Evolutionary conservation across 768 basidiomycete genomes (phyloP).

Genomic region (Stropharia rugosoannulata): DNA sequence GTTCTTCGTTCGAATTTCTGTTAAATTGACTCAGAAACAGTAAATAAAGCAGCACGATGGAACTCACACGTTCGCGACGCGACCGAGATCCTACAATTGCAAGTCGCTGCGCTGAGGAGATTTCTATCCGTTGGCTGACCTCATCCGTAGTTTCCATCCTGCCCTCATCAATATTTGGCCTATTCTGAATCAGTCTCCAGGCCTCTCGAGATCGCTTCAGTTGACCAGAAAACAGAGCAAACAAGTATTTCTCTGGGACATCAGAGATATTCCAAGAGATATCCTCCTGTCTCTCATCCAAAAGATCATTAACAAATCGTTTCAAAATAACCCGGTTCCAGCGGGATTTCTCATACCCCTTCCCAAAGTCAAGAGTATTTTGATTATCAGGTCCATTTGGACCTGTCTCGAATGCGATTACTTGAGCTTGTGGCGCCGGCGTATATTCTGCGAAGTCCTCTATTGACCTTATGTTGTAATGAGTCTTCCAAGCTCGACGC

Average conservation of each 20-base stretch:
- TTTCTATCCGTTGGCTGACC: background rate
- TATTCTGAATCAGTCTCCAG: background rate
- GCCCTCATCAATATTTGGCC: background rate
- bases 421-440: background rate
- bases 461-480: background rate
- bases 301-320: background rate
- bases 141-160: background rate
- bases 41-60: background rate
- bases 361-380: background rate
- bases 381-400: background rate
- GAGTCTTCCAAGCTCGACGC: background rate
- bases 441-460: background rate
- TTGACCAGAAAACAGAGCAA: background rate
- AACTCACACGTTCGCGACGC: background rate
- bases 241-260: background rate
- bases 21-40: background rate
- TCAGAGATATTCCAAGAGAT: background rate
- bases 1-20: background rate
- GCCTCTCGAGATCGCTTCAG: slow-evolving; percentile 1
- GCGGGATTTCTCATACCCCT: background rate
- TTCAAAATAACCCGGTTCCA: background rate
- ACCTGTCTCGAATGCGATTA: background rate
- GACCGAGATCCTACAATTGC: background rate
- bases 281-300: background rate
- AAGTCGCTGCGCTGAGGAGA: background rate